Percentiles rank a stretch among this genome's conserved stretches.
Conservation (phyloP, 805 yeast genomes). For the Metschnikowia cerradonensis region DNA sequence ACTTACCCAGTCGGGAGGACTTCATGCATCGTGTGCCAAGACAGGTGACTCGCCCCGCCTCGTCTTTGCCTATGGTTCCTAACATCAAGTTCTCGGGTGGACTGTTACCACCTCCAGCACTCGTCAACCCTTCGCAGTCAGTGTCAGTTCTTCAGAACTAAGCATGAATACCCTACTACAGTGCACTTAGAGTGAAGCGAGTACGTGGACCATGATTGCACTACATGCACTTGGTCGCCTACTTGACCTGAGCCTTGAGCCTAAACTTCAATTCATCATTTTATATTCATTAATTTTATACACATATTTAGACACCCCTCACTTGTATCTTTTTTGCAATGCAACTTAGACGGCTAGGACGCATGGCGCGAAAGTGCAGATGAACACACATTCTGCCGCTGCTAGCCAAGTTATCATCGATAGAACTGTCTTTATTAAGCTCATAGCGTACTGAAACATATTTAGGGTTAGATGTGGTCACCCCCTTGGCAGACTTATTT, state of each 20-base stretch:
- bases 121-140: conserved; percentile 1
- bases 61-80: background rate
- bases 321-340: background rate
- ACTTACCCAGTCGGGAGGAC: background rate
- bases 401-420: background rate
- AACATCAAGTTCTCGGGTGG: background rate
- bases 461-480: background rate
- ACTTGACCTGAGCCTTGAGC: background rate
- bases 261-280: background rate
- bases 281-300: background rate
- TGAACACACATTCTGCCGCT: background rate
- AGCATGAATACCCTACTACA: background rate
- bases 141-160: conserved; percentile 2
- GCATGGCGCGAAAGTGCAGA: background rate
- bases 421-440: background rate
- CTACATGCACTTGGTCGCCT: background rate
- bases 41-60: background rate
- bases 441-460: background rate
- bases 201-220: background rate
- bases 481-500: too few species aligned
- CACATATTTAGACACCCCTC: background rate
- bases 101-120: conserved; percentile 3
- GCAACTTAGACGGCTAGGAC: background rate
- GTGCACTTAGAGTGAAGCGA: background rate
- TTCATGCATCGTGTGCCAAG: background rate